These are phyloP conservation scores for Solanum aculeatissimum DNA, from an alignment of 305 asterid species.

Conservation along the genomic window DNA sequence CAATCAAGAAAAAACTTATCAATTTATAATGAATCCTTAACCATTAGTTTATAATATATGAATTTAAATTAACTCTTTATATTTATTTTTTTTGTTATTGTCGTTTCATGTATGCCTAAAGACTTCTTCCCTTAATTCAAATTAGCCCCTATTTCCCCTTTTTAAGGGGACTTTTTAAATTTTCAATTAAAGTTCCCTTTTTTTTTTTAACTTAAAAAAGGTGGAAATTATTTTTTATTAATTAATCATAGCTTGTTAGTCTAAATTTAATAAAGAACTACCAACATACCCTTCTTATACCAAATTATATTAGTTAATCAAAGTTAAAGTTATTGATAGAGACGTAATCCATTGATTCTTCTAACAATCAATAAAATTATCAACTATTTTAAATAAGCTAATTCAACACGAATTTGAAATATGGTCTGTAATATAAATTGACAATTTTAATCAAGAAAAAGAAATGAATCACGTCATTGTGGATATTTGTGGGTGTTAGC, in stretches of 20 bases:
- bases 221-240: background rate
- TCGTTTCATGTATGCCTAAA: background rate
- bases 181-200: background rate
- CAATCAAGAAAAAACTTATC: too few relatives aligned
- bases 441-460: background rate
- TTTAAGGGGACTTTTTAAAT: background rate
- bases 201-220: background rate
- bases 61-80: background rate
- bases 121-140: background rate
- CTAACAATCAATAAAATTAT: too few relatives aligned
- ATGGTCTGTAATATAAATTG: background rate
- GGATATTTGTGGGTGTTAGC: background rate
- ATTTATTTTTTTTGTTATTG: background rate
- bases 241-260: background rate
- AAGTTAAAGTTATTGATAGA: too few relatives aligned
- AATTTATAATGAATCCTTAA: background rate
- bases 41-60: background rate
- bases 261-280: background rate
- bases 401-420: background rate
- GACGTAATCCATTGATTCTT: too few relatives aligned
- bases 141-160: background rate
- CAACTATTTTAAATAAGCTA: background rate
- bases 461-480: background rate
- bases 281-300: background rate
- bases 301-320: background rate